Conservation (phyloP, 2,329 filamentous ascomycete species). For the Ophiostoma fasciatum region DNA sequence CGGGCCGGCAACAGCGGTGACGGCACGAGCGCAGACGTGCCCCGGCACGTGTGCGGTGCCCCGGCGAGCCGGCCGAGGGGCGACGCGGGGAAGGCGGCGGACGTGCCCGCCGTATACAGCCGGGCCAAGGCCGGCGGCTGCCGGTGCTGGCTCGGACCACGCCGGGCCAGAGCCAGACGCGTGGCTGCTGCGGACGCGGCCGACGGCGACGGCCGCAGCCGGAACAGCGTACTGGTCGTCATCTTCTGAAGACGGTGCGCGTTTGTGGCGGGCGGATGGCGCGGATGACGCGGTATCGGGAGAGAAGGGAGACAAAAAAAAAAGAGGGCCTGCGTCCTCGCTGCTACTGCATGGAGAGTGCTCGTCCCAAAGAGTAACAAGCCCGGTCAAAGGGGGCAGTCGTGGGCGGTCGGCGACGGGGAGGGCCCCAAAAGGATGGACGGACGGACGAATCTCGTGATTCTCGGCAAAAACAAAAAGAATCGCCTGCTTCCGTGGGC, state of each 20-base stretch:
- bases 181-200: background rate
- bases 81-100: slow-evolving; percentile 19
- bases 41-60: background rate
- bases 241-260: too few relatives aligned
- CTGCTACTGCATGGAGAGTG: too few relatives aligned
- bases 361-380: too few relatives aligned
- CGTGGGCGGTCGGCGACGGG: too few relatives aligned
- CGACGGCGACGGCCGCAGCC: slow-evolving; percentile 6
- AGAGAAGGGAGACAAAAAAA: background rate
- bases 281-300: slow-evolving; percentile 4
- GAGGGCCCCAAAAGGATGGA: too few relatives aligned
- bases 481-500: too few relatives aligned
- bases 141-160: too few relatives aligned
- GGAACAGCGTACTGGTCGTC: slow-evolving; percentile 6
- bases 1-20: background rate
- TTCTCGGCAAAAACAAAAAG: too few relatives aligned
- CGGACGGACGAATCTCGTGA: too few relatives aligned
- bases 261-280: too few relatives aligned
- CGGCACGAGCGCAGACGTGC: background rate
- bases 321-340: too few relatives aligned
- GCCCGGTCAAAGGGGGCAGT: too few relatives aligned
- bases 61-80: background rate
- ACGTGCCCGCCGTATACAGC: slow-evolving; percentile 3
- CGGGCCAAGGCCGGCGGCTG: background rate
- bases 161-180: background rate